Base-by-base conservation (phyloP, 805 yeast species). In the Myxozyma vanderwaltii region DNA sequence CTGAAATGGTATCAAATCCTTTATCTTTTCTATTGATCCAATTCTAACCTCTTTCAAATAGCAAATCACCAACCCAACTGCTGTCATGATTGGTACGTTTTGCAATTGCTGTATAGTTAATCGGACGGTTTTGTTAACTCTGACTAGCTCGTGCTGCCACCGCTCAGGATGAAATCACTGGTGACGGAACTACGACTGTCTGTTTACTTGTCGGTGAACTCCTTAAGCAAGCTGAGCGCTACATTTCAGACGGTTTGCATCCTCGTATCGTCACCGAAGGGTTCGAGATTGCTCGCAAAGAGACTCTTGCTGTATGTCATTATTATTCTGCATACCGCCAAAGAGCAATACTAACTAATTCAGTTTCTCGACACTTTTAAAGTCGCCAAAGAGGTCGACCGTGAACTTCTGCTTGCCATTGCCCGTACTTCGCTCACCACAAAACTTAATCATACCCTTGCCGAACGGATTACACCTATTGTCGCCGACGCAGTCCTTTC, bases 151-250 rank as follows among this genome's bases (percentile, higher is more conserved):
- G 98, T 66, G 99, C 98, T 13, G 99, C 99, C 51, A 85, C 96
- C 47, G 97, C 99, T 0, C 99, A 94, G 76, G 99, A 94, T 74
- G 99, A 94, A 75, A 90, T 94, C 71, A 89, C 98, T n/a, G 99
- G 99, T 51, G 99, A 94, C 75, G 99, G 99, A 65, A 94, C 99
- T 56, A 92, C 98, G 4, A 88, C 97, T 1, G 99, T 94, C 55
- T 92, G 91, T 46, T 79, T 95, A 63, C 81, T 91, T 56, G 99
- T 94, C 44, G 99, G 99, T 56, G 97, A 92, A 74, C 78, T 94
- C 62, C 81, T 94, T 72, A 89, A 89, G 72, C 98, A 94, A 75
- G 97, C 98, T 27, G 94, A 92, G 72, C 82, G 97, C 67, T 91
- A 83, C 72, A 84, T 89, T 58, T 81, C 85, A 66, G 99, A 94